These are phyloP conservation scores for Fusarium sp. DNA, from an alignment of 2,329 filamentous ascomycete genomes.

Conservation along the genomic window DNA sequence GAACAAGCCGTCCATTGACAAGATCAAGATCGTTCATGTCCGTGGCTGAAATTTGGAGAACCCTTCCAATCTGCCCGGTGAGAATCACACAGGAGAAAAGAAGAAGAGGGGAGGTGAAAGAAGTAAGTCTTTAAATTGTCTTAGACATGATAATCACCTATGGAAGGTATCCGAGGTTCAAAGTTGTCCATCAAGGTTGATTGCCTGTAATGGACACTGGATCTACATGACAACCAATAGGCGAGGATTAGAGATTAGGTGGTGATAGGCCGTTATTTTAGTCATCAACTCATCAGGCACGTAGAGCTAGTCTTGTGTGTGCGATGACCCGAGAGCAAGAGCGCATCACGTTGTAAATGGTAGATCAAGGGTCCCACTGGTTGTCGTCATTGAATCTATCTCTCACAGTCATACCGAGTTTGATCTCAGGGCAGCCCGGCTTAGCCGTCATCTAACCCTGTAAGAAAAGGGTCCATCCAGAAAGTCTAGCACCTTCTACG, in stretches of 20 bases:
- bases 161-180: constrained; percentile 1
- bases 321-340: constrained; percentile 7
- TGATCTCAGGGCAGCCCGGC: constrained; percentile 10
- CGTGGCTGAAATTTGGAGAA: constrained; percentile 8
- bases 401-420: constrained; percentile 25
- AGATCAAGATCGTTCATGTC: constrained; percentile 26
- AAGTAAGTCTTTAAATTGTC: background rate
- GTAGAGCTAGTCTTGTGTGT: background rate
- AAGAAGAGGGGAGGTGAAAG: constrained; percentile 6
- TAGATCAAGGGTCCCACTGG: constrained; percentile 24
- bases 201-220: constrained; percentile 7
- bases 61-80: constrained; percentile 1
- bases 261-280: constrained; percentile 26
- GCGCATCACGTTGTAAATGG: constrained; percentile 22
- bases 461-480: constrained; percentile 16
- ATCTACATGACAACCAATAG: constrained; percentile 8
- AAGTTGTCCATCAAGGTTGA: constrained; percentile 52
- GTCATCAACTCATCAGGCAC: constrained; percentile 31
- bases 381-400: constrained; percentile 37
- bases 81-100: constrained; percentile 16
- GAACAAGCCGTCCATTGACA: constrained; percentile 49
- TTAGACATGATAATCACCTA: constrained; percentile 3
- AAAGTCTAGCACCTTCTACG: constrained; percentile 52
- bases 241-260: background rate
- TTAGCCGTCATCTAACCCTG: constrained; percentile 15